phyloP scores from a whole-genome alignment of 331 rosid genomes.

The Pyracantha coccinea region DNA sequence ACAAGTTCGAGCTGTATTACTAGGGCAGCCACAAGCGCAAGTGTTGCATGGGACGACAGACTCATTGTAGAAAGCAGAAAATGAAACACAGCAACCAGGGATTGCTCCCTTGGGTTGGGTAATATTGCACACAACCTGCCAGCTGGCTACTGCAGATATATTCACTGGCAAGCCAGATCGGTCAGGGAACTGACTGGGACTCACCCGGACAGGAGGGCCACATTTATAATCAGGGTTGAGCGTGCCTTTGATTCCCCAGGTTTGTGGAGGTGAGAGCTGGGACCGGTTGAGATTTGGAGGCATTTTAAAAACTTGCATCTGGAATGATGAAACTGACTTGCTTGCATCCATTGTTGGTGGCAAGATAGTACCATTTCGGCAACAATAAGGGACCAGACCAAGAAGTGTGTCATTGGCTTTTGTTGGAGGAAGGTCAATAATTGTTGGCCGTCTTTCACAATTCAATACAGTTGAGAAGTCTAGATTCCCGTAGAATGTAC shows the following conservation, averaged over 20 bases:
- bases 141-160: conserved; percentile 78
- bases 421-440: conserved; percentile 76
- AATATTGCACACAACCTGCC: conserved; percentile 98
- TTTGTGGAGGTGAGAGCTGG: conserved; percentile 64
- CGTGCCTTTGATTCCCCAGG: conserved; percentile 69
- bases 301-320: conserved; percentile 79
- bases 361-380: conserved; percentile 93
- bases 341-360: conserved; percentile 75
- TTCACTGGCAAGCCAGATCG: conserved; percentile 51
- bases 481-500: conserved; percentile 26
- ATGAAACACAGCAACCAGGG: conserved; percentile 88
- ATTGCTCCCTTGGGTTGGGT: conserved; percentile 39
- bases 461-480: conserved; percentile 75
- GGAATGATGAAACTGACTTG: conserved; percentile 70
- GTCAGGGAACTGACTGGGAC: conserved; percentile 63
- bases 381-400: conserved; percentile 75
- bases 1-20: conserved; percentile 45
- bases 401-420: conserved; percentile 61
- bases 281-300: conserved; percentile 80
- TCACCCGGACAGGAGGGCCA: conserved; percentile 70
- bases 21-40: conserved; percentile 93
- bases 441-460: conserved; percentile 72
- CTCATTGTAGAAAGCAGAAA: conserved; percentile 82
- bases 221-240: conserved; percentile 81
- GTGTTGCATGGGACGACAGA: conserved; percentile 90